These are phyloP conservation scores for Chondrus crispus DNA, from an alignment of 23 red algal species.

Conservation along the genomic window DNA sequence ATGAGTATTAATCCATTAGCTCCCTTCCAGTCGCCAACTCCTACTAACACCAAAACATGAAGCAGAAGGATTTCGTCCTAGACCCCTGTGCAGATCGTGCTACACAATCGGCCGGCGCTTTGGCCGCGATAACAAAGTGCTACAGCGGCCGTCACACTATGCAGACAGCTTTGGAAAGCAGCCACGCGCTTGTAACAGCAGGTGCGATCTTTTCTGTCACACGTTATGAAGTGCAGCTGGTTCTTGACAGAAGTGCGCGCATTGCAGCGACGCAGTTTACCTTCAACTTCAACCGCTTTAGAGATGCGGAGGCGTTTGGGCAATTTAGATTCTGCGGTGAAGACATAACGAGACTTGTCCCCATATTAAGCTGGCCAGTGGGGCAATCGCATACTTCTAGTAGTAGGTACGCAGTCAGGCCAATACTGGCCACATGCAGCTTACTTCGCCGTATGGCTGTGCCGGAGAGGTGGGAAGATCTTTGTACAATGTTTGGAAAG, in stretches of 20 bases:
- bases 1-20: too few species aligned
- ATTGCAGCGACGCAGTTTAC: not conserved
- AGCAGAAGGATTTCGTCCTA: too few species aligned
- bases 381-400: not conserved
- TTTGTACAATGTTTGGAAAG: not conserved
- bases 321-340: not conserved
- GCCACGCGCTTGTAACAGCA: too few species aligned
- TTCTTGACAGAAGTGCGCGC: not conserved
- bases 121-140: too few species aligned
- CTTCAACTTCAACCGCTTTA: conserved; percentile 4
- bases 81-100: too few species aligned
- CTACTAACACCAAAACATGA: too few species aligned
- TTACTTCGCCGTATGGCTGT: not conserved
- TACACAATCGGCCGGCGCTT: too few species aligned
- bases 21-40: too few species aligned
- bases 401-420: not conserved
- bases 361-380: not conserved
- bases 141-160: too few species aligned
- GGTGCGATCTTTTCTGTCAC: too few species aligned
- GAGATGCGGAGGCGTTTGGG: not conserved
- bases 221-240: too few species aligned
- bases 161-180: too few species aligned
- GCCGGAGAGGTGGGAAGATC: conserved; percentile 18
- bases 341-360: not conserved
- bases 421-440: not conserved